Evolutionary conservation across 495 filamentous ascomycete genomes (phyloP), one percentile per base, ranked within the genome.

Genomic region (Podospora appendiculata): DNA sequence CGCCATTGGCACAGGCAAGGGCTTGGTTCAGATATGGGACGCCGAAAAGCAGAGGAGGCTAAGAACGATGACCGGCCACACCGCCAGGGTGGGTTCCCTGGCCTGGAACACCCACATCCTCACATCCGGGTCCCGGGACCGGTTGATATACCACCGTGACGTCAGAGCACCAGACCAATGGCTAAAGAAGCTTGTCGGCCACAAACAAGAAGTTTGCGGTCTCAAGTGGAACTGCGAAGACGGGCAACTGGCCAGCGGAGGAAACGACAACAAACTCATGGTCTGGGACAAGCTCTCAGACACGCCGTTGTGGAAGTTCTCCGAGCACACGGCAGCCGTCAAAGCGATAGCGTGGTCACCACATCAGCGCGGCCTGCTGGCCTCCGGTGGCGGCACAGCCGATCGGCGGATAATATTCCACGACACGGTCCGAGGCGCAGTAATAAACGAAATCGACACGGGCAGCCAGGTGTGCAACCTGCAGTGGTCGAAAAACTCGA

Each of bases 301-400:
- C 52, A 85, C 88, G 7, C 93, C 93, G 4, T 75, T 92, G 6
- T 95, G 86, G 74, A 92, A 92, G 52, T 97, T 95, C 61, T 85
- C 83, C 14, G 89, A 95, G 47, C 93, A 98, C 64, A 90, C 82
- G 18, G 93, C 93, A 5, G 93, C 93, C 8, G 93, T 98, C 45
- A 98, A 98, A 66, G 93, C 93, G 9, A 96, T 98, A 56, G 87
- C 93, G n/a, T 98, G 93, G 93, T 95, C 89, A 25, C 93, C 93
- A 16, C 93, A 98, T 67, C 93, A 97, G 57, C 86, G 86, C 41
- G 87, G 90, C 44, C 81, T 96, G 1, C 80, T 98, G 17, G 94
- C 93, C n/a, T 95, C 89, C 9, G 93, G 93, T 40, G 93, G 93
- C 51, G 93, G 93, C 59, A 98, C 93, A 0, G 93, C 91, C 14